Evolutionary conservation across 176 grass and related monocot genomes (phyloP).

Genomic region (Avena atlantica): DNA sequence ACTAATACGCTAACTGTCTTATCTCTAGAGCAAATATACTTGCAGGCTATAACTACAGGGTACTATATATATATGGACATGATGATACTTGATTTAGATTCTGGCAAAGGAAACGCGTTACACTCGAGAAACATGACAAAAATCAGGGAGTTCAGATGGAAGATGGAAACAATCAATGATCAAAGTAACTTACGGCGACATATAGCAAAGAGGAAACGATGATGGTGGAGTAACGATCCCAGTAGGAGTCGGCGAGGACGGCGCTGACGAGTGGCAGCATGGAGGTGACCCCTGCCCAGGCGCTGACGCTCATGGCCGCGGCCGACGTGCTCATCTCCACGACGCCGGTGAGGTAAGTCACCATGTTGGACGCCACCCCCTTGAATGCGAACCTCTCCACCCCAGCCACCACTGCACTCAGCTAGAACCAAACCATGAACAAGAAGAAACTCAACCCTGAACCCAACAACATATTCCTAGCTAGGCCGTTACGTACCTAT

Average conservation of each 20-base stretch:
- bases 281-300: slow-evolving; percentile 84
- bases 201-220: slow-evolving; percentile 76
- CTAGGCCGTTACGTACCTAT: slow-evolving; percentile 57
- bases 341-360: slow-evolving; percentile 77
- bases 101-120: neutral
- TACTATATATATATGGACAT: neutral
- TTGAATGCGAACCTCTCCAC: slow-evolving; percentile 91
- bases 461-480: neutral
- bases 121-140: neutral
- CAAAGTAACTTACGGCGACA: slow-evolving; percentile 60
- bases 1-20: neutral
- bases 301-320: slow-evolving; percentile 76
- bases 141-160: neutral
- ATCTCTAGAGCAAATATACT: neutral
- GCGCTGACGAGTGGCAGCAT: slow-evolving; percentile 81
- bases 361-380: slow-evolving; percentile 88
- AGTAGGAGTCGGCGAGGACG: slow-evolving; percentile 78
- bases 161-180: neutral
- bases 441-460: neutral
- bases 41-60: neutral
- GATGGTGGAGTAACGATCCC: slow-evolving; percentile 81
- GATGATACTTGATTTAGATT: neutral
- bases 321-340: slow-evolving; percentile 84
- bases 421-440: neutral
- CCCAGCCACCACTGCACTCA: slow-evolving; percentile 76